Conservation (phyloP, 345 rosid genomes). For the Psidium guajava region DNA sequence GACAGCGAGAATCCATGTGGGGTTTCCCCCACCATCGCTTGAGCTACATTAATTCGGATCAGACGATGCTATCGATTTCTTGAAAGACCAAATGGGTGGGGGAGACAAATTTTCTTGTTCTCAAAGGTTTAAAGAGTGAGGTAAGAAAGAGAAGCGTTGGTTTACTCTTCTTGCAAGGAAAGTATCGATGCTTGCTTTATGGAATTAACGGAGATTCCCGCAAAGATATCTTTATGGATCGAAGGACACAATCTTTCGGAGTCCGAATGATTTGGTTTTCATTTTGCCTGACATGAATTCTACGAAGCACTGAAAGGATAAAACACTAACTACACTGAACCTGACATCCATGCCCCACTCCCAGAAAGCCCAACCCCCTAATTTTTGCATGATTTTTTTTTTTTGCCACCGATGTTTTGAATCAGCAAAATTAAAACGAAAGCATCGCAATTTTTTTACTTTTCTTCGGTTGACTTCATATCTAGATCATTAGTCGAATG, state of each 20-base stretch:
- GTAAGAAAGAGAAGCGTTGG: background rate
- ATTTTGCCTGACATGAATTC: slow-evolving; percentile 4
- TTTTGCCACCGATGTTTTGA: background rate
- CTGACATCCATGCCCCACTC: background rate
- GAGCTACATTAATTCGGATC: background rate
- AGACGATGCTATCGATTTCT: background rate
- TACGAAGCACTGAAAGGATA: background rate
- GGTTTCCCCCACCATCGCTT: background rate
- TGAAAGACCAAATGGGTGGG: slow-evolving; percentile 16
- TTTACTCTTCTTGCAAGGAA: slow-evolving; percentile 7
- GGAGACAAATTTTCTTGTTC: background rate
- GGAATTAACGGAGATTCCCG: background rate
- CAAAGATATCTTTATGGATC: background rate
- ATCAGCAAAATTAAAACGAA: background rate
- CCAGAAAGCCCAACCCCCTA: background rate
- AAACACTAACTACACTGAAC: background rate
- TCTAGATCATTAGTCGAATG: background rate
- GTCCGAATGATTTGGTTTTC: slow-evolving; percentile 1
- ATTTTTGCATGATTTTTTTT: background rate
- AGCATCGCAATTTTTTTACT: background rate
- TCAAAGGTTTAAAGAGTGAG: slow-evolving; percentile 9
- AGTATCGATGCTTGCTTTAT: slow-evolving; percentile 3
- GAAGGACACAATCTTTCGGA: background rate
- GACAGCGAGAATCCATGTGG: slow-evolving; percentile 5
- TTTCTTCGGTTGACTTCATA: background rate